Evolutionary conservation across 2,329 filamentous ascomycete species (phyloP).

Genomic region (Ophiostoma perfectum): DNA sequence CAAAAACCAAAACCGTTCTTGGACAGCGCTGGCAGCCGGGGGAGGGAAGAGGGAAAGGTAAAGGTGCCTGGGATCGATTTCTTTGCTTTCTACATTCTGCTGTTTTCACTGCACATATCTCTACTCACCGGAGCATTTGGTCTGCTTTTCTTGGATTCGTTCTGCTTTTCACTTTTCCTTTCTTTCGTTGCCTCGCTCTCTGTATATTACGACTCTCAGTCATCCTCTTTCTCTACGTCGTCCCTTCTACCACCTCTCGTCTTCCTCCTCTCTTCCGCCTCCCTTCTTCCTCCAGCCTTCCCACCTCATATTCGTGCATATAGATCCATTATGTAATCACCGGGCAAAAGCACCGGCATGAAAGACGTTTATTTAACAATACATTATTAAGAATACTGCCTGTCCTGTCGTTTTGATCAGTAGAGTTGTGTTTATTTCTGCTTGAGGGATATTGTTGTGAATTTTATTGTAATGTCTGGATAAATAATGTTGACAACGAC

Average conservation of each 20-base stretch:
- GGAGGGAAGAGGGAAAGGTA: neutral
- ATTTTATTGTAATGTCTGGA: neutral
- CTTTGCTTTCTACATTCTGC: neutral
- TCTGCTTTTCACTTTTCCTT: conserved; percentile 15
- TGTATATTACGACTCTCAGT: conserved; percentile 8
- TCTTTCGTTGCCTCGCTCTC: neutral
- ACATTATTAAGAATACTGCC: neutral
- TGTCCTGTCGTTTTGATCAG: neutral
- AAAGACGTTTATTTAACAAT: neutral
- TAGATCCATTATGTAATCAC: conserved; percentile 20
- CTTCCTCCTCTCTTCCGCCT: neutral
- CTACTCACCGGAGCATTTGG: conserved; percentile 22
- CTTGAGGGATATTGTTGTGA: too few species aligned
- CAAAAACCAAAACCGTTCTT: too few species aligned
- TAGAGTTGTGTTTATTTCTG: too few species aligned
- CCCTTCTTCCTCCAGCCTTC: neutral
- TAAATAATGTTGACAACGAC: too few species aligned
- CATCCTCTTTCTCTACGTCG: neutral
- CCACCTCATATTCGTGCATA: conserved; percentile 14
- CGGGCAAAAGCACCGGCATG: conserved; percentile 20
- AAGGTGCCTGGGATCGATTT: neutral
- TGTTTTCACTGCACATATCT: conserved; percentile 18
- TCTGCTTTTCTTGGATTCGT: neutral
- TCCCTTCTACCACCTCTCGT: neutral
- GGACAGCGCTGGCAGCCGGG: neutral